Percentiles rank a stretch among this genome's conserved stretches.
phyloP scores from a whole-genome alignment of 1,139 yeast genomes.

The Saccharomyces hybrid region DNA sequence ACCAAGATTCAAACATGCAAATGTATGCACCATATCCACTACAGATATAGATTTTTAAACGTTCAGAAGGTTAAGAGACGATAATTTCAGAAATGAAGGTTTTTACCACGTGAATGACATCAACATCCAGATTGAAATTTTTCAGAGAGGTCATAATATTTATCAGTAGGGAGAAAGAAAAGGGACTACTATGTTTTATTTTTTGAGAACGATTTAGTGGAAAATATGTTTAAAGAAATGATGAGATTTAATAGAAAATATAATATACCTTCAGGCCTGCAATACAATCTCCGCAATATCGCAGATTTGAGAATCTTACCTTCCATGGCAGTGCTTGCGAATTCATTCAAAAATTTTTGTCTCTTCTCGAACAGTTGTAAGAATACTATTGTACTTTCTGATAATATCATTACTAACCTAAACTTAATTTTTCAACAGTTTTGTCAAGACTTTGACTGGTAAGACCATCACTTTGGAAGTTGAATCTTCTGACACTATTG shows the following conservation, averaged over 20 bases:
- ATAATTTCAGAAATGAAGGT: background rate
- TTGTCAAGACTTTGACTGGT: too few relatives aligned
- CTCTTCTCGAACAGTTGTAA: background rate
- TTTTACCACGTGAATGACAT: background rate
- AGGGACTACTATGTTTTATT: background rate
- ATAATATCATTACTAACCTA: background rate
- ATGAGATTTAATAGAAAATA: too few relatives aligned
- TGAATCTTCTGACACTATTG: too few relatives aligned
- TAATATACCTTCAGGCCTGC: too few relatives aligned
- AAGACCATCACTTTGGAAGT: too few relatives aligned
- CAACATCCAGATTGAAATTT: too few relatives aligned
- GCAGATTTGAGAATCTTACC: too few relatives aligned
- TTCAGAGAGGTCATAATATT: too few relatives aligned
- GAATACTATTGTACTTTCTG: background rate
- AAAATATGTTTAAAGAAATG: too few relatives aligned
- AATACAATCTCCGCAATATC: too few relatives aligned
- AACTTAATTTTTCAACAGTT: constrained; percentile 16
- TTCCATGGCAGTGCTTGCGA: too few relatives aligned
- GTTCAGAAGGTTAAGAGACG: background rate
- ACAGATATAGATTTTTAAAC: background rate
- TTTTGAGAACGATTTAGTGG: background rate
- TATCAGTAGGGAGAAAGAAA: too few relatives aligned
- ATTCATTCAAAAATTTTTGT: background rate
- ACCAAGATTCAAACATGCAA: constrained; percentile 32
- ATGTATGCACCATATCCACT: constrained; percentile 22